Evolutionary conservation across 345 rosid species (phyloP).

Genomic region (Excoecaria agallocha): DNA sequence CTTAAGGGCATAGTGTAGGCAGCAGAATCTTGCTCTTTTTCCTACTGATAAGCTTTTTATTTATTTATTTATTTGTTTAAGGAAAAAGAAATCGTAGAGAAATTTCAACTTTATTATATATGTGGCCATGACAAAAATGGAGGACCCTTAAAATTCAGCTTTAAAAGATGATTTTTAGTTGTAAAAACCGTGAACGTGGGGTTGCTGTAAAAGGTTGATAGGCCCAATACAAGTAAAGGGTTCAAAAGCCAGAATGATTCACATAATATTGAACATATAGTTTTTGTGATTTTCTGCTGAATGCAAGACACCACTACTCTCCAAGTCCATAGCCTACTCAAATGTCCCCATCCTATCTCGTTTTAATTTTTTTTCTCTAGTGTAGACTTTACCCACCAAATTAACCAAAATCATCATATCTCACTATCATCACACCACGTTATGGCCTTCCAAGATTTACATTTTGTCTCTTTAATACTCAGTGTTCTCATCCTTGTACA

Average conservation of each 20-base stretch:
- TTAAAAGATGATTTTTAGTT: slow-evolving; percentile 32
- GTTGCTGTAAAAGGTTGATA: slow-evolving; percentile 27
- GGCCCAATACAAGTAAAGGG: slow-evolving; percentile 36
- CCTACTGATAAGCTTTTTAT: neutral
- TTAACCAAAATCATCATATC: too few relatives aligned
- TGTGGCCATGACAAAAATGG: slow-evolving; percentile 37
- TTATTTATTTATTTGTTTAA: neutral
- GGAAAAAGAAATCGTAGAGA: neutral
- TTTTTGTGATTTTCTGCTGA: slow-evolving; percentile 43
- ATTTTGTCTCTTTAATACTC: slow-evolving; percentile 21
- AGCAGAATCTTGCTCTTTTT: slow-evolving; percentile 35
- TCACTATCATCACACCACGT: too few relatives aligned
- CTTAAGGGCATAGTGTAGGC: slow-evolving; percentile 22
- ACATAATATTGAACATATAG: slow-evolving; percentile 20
- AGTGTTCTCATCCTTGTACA: neutral
- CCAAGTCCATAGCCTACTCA: slow-evolving; percentile 24
- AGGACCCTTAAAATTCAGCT: slow-evolving; percentile 43
- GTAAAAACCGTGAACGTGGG: slow-evolving; percentile 42
- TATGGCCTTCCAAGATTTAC: neutral
- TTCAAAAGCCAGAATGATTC: slow-evolving; percentile 51
- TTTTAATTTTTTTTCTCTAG: neutral
- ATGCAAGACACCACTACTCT: slow-evolving; percentile 43
- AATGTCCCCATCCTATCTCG: slow-evolving; percentile 26
- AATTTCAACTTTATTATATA: slow-evolving; percentile 39
- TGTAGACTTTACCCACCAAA: too few relatives aligned